Conservation (phyloP, 441 rosid genomes). For the Melastoma candidum region DNA sequence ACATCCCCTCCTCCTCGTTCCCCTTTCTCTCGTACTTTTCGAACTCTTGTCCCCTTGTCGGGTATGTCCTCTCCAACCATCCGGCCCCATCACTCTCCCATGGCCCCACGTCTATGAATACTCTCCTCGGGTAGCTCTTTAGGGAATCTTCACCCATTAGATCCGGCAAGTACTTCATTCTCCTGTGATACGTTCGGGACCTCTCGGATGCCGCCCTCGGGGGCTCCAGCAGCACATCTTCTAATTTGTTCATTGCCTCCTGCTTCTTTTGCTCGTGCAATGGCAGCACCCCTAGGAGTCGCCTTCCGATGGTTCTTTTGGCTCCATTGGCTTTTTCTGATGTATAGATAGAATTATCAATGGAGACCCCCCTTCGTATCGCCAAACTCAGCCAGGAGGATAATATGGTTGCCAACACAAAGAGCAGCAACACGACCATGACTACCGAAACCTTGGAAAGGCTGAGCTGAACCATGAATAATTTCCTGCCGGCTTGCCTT, state of each 20-base stretch:
- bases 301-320: slow-evolving; percentile 16
- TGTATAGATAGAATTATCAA: slow-evolving; percentile 16
- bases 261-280: slow-evolving; percentile 27
- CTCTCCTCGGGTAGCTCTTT: slow-evolving; percentile 47
- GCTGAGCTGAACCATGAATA: slow-evolving; percentile 25
- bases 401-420: slow-evolving; percentile 33
- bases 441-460: slow-evolving; percentile 23
- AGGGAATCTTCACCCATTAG: slow-evolving; percentile 44
- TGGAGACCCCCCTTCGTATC: slow-evolving; percentile 8
- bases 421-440: slow-evolving; percentile 26
- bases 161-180: slow-evolving; percentile 46
- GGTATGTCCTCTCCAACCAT: slow-evolving; percentile 62
- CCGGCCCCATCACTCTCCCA: slow-evolving; percentile 27
- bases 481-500: slow-evolving; percentile 9
- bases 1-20: slow-evolving; percentile 43
- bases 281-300: slow-evolving; percentile 24
- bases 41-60: slow-evolving; percentile 50
- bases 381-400: slow-evolving; percentile 19
- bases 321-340: slow-evolving; percentile 32
- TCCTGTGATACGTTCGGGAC: slow-evolving; percentile 46
- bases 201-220: slow-evolving; percentile 55
- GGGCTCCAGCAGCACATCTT: slow-evolving; percentile 74
- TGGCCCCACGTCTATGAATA: slow-evolving; percentile 56
- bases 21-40: slow-evolving; percentile 69
- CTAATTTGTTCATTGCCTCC: slow-evolving; percentile 47